Evolutionary conservation across 176 grass and related monocot species (phyloP).

Genomic region (Aegilops speltoides): DNA sequence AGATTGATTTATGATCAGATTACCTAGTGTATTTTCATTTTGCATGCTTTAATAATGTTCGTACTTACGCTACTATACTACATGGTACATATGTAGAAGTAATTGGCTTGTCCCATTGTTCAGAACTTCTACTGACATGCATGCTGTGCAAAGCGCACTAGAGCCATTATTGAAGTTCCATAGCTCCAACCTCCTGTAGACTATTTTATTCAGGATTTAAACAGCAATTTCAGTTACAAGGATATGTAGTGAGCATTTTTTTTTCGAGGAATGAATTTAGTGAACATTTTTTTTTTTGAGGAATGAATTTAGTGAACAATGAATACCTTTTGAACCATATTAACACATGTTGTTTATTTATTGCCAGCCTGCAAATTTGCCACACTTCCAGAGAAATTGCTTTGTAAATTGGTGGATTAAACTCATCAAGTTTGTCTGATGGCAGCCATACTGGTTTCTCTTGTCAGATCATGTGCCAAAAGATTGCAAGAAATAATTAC

Average conservation of each 20-base stretch:
- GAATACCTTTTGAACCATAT: not conserved
- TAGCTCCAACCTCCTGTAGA: not conserved
- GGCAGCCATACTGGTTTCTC: conserved; percentile 12
- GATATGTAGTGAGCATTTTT: not conserved
- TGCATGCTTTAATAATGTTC: not conserved
- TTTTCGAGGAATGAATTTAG: too few relatives aligned
- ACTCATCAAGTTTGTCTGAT: not conserved
- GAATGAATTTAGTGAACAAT: not conserved
- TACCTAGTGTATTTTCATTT: not conserved
- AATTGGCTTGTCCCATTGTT: not conserved
- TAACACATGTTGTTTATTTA: not conserved
- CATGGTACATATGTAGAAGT: not conserved
- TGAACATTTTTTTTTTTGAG: too few relatives aligned
- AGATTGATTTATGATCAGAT: too few relatives aligned
- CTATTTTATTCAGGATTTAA: not conserved
- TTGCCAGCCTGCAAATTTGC: not conserved
- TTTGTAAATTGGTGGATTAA: not conserved
- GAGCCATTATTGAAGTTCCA: not conserved
- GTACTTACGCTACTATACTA: not conserved
- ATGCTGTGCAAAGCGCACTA: not conserved
- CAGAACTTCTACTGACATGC: not conserved
- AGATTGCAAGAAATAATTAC: not conserved
- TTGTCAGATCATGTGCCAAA: not conserved
- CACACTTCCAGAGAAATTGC: not conserved
- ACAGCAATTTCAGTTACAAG: not conserved